Conservation (phyloP, 2,329 filamentous ascomycete genomes). For the Bretziella fagacearum region DNA sequence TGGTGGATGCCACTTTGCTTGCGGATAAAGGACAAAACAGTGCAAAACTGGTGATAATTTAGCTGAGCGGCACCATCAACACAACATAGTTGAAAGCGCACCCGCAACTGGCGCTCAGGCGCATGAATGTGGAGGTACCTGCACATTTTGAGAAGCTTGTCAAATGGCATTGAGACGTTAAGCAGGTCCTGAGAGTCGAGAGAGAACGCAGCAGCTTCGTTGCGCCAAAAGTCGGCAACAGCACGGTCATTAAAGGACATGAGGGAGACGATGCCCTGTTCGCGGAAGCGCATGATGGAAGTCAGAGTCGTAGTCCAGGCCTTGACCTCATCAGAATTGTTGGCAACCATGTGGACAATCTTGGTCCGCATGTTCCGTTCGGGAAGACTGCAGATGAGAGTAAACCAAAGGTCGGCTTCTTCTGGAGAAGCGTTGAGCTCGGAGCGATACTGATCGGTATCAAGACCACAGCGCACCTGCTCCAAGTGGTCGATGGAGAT, state of each 20-base stretch:
- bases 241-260: slow-evolving; percentile 73
- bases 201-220: slow-evolving; percentile 58
- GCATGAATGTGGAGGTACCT: slow-evolving; percentile 85
- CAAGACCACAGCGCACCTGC: slow-evolving; percentile 67
- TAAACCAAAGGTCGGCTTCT: slow-evolving; percentile 64
- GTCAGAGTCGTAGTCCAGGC: slow-evolving; percentile 76
- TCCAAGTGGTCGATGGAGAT: slow-evolving; percentile 93
- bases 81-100: slow-evolving; percentile 60
- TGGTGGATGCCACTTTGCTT: slow-evolving; percentile 1
- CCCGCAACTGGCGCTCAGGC: slow-evolving; percentile 53
- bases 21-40: slow-evolving; percentile 58
- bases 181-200: slow-evolving; percentile 31
- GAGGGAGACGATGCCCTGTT: slow-evolving; percentile 77
- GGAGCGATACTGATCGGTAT: slow-evolving; percentile 77
- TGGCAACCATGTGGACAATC: slow-evolving; percentile 73
- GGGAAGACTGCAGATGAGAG: slow-evolving; percentile 68
- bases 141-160: slow-evolving; percentile 67
- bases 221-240: slow-evolving; percentile 69
- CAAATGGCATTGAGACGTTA: slow-evolving; percentile 49
- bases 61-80: slow-evolving; percentile 45
- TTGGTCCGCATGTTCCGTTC: slow-evolving; percentile 56
- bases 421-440: slow-evolving; percentile 56
- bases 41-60: slow-evolving; percentile 64
- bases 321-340: slow-evolving; percentile 51
- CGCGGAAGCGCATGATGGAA: slow-evolving; percentile 67